Percentiles rank a stretch among this genome's conserved stretches.
Evolutionary conservation across 1,284 basidiomycete species (phyloP).

Genomic region (Microbotryum silenes-acaulis): DNA sequence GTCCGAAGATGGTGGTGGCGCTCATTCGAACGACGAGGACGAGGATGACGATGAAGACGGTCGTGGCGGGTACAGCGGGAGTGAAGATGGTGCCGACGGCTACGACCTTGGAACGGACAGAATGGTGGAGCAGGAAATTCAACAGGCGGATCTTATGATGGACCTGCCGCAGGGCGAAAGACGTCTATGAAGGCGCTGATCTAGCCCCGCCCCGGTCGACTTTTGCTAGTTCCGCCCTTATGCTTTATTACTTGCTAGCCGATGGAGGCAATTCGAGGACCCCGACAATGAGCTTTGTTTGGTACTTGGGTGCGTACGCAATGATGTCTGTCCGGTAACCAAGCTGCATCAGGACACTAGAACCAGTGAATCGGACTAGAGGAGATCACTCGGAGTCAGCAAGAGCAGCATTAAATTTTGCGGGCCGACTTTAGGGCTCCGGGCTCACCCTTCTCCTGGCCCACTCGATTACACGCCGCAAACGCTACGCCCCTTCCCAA

Average conservation of each 20-base stretch:
- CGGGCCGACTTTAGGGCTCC: not conserved
- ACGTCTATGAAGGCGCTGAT: too few relatives aligned
- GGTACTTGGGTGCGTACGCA: constrained; percentile 21
- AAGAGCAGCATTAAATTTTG: not conserved
- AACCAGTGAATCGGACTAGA: constrained; percentile 45
- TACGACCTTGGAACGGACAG: too few relatives aligned
- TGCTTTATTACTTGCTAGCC: not conserved
- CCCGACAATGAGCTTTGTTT: constrained; percentile 4
- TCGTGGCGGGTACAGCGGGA: too few relatives aligned
- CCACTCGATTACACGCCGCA: constrained; percentile 44
- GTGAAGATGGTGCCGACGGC: too few relatives aligned
- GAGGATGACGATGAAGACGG: too few relatives aligned
- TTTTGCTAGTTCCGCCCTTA: too few relatives aligned
- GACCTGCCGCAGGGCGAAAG: too few relatives aligned
- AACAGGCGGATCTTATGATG: too few relatives aligned
- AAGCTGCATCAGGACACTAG: constrained; percentile 43
- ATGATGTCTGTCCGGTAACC: constrained; percentile 13
- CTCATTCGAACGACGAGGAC: too few relatives aligned
- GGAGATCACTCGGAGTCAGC: not conserved
- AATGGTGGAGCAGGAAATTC: too few relatives aligned
- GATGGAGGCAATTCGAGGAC: not conserved
- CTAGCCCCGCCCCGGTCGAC: too few relatives aligned
- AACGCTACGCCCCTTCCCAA: constrained; percentile 42
- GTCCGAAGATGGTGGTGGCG: too few relatives aligned
- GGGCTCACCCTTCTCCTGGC: constrained; percentile 42